A percentile compares a stretch with the other conserved stretches of the same genome.
phyloP scores from a whole-genome alignment of 257 asterid genomes.

The Salvia splendens region DNA sequence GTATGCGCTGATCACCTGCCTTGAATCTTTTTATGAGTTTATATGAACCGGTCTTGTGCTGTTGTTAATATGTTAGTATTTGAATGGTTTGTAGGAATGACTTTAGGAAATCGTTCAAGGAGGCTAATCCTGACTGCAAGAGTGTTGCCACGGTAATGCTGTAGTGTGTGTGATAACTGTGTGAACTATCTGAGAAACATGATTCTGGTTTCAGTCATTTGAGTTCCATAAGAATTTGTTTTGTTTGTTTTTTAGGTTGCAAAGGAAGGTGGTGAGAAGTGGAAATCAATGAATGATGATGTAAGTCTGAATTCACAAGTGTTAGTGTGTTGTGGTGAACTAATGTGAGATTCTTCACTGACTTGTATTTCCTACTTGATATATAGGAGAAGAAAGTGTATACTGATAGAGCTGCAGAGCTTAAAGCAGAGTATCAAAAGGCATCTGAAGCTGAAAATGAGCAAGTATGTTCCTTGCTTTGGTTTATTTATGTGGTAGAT shows the following conservation, averaged over 20 bases:
- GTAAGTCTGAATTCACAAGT: conserved; percentile 34
- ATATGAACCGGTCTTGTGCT: background rate
- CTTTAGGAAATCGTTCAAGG: conserved; percentile 68
- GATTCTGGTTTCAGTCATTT: background rate
- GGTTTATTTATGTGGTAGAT: background rate
- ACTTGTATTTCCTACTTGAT: background rate
- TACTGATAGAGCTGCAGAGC: conserved; percentile 72
- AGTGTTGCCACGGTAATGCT: conserved; percentile 48
- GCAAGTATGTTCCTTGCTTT: conserved; percentile 34
- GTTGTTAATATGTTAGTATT: background rate
- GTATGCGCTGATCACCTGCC: conserved; percentile 32
- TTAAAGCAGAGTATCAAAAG: conserved; percentile 63
- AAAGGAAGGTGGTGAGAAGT: conserved; percentile 81
- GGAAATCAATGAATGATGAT: conserved; percentile 77
- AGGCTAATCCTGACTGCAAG: conserved; percentile 75
- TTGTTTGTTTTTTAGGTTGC: conserved; percentile 51
- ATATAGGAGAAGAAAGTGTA: conserved; percentile 64
- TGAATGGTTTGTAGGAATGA: conserved; percentile 52
- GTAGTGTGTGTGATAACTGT: too few species aligned
- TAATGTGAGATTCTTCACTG: background rate
- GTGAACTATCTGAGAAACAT: background rate
- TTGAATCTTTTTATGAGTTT: background rate
- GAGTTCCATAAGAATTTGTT: background rate
- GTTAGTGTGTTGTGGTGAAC: background rate
- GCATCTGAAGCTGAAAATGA: conserved; percentile 38